These are phyloP conservation scores for Colletotrichum horii DNA, from an alignment of 2,329 filamentous ascomycete species.

Conservation along the genomic window DNA sequence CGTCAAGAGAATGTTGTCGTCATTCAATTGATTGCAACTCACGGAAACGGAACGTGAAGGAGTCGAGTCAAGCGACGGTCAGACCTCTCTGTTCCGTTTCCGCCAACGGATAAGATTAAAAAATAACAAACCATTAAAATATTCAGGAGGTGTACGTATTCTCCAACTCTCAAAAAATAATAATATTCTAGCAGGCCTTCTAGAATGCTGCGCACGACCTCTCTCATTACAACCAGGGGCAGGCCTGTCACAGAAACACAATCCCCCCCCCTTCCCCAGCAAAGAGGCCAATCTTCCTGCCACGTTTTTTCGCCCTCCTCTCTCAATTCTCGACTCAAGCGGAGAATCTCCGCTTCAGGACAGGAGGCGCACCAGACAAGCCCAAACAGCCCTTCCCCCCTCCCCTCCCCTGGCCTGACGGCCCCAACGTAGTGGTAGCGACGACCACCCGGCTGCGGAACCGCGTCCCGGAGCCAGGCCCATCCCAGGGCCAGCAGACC, in stretches of 20 bases:
- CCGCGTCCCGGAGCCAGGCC: conserved; percentile 8
- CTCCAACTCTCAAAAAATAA: neutral
- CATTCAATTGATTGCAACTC: neutral
- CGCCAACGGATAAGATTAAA: neutral
- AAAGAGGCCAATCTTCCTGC: conserved; percentile 13
- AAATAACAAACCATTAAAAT: neutral
- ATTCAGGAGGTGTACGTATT: neutral
- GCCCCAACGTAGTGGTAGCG: conserved; percentile 20
- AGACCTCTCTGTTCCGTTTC: neutral
- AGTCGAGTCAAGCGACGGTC: neutral
- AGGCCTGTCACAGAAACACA: conserved; percentile 17
- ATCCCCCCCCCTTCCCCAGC: neutral
- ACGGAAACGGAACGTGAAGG: neutral
- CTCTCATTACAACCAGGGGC: neutral
- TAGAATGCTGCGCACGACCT: conserved; percentile 18
- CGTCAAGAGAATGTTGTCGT: neutral
- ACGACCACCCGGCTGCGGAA: conserved; percentile 12
- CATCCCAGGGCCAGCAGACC: neutral
- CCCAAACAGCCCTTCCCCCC: neutral
- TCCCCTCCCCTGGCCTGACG: neutral
- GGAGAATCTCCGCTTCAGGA: conserved; percentile 15
- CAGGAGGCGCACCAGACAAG: neutral
- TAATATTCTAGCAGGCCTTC: conserved; percentile 13
- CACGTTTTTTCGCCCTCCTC: conserved; percentile 6
- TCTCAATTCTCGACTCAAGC: conserved; percentile 4